These are phyloP conservation scores for Multifurca ochricompacta DNA, from an alignment of 768 basidiomycete species.

Conservation along the genomic window DNA sequence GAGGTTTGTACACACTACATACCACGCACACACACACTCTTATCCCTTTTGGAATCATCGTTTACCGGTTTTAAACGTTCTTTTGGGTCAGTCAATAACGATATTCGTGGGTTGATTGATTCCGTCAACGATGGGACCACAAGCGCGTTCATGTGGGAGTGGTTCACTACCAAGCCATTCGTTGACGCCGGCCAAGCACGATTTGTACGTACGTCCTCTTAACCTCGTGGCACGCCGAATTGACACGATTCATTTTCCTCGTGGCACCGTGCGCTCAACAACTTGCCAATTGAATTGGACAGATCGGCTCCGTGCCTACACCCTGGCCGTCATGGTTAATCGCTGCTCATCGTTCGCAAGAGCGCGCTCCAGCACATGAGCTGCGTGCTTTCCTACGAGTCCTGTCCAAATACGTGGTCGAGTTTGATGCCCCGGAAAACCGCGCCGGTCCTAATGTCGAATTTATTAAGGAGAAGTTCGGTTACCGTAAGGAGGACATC, in stretches of 20 bases:
- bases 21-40: background rate
- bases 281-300: background rate
- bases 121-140: slow-evolving; percentile 87
- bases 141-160: slow-evolving; percentile 93
- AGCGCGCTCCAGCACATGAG: slow-evolving; percentile 43
- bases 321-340: slow-evolving; percentile 98
- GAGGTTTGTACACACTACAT: slow-evolving; percentile 42
- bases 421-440: slow-evolving; percentile 54
- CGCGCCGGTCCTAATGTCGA: slow-evolving; percentile 54
- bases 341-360: slow-evolving; percentile 64
- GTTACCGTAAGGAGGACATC: slow-evolving; percentile 78
- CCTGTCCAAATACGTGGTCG: slow-evolving; percentile 57
- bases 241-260: background rate
- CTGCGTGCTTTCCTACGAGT: slow-evolving; percentile 53
- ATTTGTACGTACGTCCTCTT: slow-evolving; percentile 52
- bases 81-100: slow-evolving; percentile 67
- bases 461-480: slow-evolving; percentile 73
- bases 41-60: background rate
- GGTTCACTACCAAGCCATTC: slow-evolving; percentile 83
- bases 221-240: background rate
- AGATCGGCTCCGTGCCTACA: slow-evolving; percentile 83
- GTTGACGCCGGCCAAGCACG: slow-evolving; percentile 71
- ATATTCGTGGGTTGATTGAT: slow-evolving; percentile 71
- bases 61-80: too few relatives aligned
- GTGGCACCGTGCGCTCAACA: too few relatives aligned